These are phyloP conservation scores for Helotiales sp. DNA, from an alignment of 2,329 filamentous ascomycete species.

Conservation along the genomic window DNA sequence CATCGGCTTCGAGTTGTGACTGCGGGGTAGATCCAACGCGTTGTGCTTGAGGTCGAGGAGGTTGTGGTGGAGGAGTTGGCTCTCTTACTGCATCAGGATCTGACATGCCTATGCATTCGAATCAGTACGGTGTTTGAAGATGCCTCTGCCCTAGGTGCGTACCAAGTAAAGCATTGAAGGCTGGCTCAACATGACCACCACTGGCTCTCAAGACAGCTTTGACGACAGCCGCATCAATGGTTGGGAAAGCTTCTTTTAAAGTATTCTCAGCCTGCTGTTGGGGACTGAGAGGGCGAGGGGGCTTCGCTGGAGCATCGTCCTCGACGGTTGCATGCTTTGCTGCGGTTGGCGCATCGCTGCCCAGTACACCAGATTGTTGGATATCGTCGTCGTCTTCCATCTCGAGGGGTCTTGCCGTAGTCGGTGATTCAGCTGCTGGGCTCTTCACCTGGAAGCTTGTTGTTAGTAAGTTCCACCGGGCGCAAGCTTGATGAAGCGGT, in stretches of 20 bases:
- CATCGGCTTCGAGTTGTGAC: slow-evolving; percentile 86
- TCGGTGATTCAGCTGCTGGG: slow-evolving; percentile 59
- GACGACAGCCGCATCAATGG: slow-evolving; percentile 76
- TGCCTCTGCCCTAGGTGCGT: slow-evolving; percentile 32
- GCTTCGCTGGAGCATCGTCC: slow-evolving; percentile 69
- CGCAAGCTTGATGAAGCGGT: slow-evolving; percentile 10
- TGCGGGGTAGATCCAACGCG: slow-evolving; percentile 55
- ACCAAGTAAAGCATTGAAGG: slow-evolving; percentile 93
- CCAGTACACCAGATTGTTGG: slow-evolving; percentile 57
- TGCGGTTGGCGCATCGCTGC: slow-evolving; percentile 45
- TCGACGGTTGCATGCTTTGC: slow-evolving; percentile 45
- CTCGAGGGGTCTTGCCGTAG: slow-evolving; percentile 63
- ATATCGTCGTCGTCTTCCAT: slow-evolving; percentile 70
- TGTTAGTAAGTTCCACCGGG: slow-evolving; percentile 10
- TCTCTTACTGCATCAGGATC: slow-evolving; percentile 70
- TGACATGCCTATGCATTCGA: slow-evolving; percentile 63
- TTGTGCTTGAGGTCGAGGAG: slow-evolving; percentile 69
- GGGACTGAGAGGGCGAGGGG: slow-evolving; percentile 78
- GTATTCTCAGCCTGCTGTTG: slow-evolving; percentile 84
- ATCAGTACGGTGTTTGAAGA: slow-evolving; percentile 7
- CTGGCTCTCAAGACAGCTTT: slow-evolving; percentile 88
- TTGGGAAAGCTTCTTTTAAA: slow-evolving; percentile 90
- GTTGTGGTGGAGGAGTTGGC: slow-evolving; percentile 68
- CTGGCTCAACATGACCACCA: slow-evolving; percentile 82
- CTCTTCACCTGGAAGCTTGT: slow-evolving; percentile 25